Base-by-base conservation (phyloP, 257 asterid species). In the Salvia hispanica region DNA sequence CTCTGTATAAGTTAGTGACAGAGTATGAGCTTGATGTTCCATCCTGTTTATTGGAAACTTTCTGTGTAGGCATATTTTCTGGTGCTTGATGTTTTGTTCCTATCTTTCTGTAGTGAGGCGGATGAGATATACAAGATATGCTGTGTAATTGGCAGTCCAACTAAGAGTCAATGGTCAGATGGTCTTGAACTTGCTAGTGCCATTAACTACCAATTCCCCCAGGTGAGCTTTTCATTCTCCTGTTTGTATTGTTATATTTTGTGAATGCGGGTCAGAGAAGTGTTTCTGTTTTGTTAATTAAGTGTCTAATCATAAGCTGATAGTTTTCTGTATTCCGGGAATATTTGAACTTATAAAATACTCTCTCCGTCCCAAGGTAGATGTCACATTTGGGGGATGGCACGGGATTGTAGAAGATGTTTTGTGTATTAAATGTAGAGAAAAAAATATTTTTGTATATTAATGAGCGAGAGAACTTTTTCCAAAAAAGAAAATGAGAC, bases 91-190 rank as follows among this genome's bases (percentile, higher is more conserved):
- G 31, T 67, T 12, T 15, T 40, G 9, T 69, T 33, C 62, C 9
- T 65, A 52, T 57, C 43, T 5, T 63, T 47, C n/a, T 78, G 78
- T 75, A 92, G 98, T 70, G 98, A 93, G 85, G 94, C 89, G 25
- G 98, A 93, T 62, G 95, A 93, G 83, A 82, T 93, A 69, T 84
- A 86, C 79, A 93, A 93, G 83, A 88, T 93, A 70, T 90, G 97
- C 86, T 82, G 84, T 54, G 91, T 93, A 70, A 63, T 90, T 45
- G 98, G 97, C 58, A 90, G 83, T 76, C 98, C 98, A 50, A 78
- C 84, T 36, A 79, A 76, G 81, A 81, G 63, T 71, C 79, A 58
- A 31, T 93, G 99, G 97, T 62, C 92, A 7, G 86, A 83, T 74
- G 99, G 98, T 58, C 89, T 86, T 62, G 82, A 86, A 75, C 97